Base-by-base conservation (phyloP, 805 yeast species). In the Candida boleticola region DNA sequence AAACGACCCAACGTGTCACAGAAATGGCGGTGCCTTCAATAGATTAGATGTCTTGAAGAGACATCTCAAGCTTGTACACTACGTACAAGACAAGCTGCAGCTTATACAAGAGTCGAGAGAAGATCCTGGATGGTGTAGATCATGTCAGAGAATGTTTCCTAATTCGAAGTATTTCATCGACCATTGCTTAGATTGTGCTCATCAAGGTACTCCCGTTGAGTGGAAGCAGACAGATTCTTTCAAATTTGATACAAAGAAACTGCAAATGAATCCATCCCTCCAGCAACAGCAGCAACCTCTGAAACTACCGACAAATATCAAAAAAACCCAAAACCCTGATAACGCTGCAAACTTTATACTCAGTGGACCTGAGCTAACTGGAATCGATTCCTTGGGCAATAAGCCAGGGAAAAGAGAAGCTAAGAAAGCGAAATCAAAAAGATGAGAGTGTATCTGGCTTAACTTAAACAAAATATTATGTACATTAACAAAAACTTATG, bases 11-110 rank as follows among this genome's bases (percentile, higher is more conserved):
- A 76, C 85, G 5, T 85, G 90, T 57, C 93, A 85, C 58, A 71
- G 85, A 42, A 83, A 83, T 49, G 87, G 85, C 17, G 90, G 92
- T 13, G 77, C 87, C 0, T 85, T 85, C 62, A 80, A 79, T 52
- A 68, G 93, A 35, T 62, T 83, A 45, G 93, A 85, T 54, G 90
- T 85, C 23, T 65, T 85, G 48, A 85, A 85, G 50, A 71, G 93
- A 35, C 93, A 85, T 60, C 63, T 85, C 42, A 71, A 77, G 40
- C 68, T 85, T 31, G 88, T 85, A 33, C 93, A 85, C 60, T 82
- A 73, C 55, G 80, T 78, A 25, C 79, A 68, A 39, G 77, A 72
- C 47, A 64, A 63, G 43, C 64, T 64, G 53, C 58, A 58, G 32
- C 51, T 43, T 27, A 52, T 47, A 10, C 49, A 58, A 23, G 49